A percentile compares a stretch with the other conserved stretches of the same genome.
Conservation (phyloP, 176 grass and related monocot genomes). For the Oryza nivara region DNA sequence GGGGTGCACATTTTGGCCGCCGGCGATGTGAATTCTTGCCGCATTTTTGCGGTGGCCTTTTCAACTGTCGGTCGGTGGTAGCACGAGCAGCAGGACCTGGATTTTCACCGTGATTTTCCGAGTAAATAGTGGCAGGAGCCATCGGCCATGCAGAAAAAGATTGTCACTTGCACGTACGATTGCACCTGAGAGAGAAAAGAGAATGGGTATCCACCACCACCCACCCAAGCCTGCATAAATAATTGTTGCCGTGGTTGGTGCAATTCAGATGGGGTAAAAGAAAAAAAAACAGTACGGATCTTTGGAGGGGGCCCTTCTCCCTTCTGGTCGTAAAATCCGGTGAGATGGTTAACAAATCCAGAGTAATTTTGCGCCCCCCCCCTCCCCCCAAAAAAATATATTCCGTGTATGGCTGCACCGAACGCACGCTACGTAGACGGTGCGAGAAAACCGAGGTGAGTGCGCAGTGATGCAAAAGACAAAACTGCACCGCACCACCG, state of each 20-base stretch:
- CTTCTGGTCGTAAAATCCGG: neutral
- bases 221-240: neutral
- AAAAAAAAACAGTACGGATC: neutral
- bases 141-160: conserved; percentile 6
- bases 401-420: no score
- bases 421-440: no score
- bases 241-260: conserved; percentile 24
- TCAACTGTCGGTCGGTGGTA: conserved; percentile 39
- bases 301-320: no score
- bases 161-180: neutral
- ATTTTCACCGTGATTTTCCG: neutral
- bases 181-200: no score
- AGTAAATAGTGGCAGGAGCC: conserved; percentile 19
- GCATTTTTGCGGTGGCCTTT: conserved; percentile 5
- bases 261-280: conserved; percentile 4
- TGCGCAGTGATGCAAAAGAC: no score
- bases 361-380: no score
- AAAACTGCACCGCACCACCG: no score
- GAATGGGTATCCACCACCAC: no score
- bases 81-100: conserved; percentile 19
- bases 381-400: no score
- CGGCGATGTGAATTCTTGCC: neutral
- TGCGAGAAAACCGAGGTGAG: no score
- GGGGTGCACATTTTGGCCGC: neutral
- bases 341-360: no score